Percentiles rank a stretch among this genome's conserved stretches.
phyloP scores from a whole-genome alignment of 768 basidiomycete genomes.

The Zangia roseola region DNA sequence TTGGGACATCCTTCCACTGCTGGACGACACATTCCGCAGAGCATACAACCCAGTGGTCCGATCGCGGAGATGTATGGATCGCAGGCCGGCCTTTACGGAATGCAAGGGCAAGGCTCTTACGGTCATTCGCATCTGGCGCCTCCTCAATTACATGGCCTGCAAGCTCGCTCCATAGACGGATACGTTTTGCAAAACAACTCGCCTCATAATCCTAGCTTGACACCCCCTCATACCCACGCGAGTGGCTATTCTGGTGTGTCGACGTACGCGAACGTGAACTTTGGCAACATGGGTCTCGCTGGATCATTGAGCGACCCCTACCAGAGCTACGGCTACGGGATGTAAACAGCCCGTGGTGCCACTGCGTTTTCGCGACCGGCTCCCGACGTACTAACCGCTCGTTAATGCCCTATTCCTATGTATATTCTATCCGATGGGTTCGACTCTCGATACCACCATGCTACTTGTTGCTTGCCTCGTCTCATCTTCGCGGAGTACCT shows the following conservation, averaged over 20 bases:
- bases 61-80: slow-evolving; percentile 66
- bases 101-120: slow-evolving; percentile 56
- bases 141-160: slow-evolving; percentile 57
- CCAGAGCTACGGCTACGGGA: slow-evolving; percentile 77
- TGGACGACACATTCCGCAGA: slow-evolving; percentile 57
- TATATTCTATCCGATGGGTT: slow-evolving; percentile 38
- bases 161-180: slow-evolving; percentile 73
- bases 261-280: slow-evolving; percentile 52
- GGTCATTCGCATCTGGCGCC: slow-evolving; percentile 52
- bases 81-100: slow-evolving; percentile 60
- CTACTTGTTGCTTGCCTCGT: slow-evolving; percentile 37
- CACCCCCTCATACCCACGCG: slow-evolving; percentile 54
- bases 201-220: slow-evolving; percentile 60
- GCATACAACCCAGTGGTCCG: slow-evolving; percentile 49
- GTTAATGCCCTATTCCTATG: slow-evolving; percentile 37
- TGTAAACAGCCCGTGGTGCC: slow-evolving; percentile 46
- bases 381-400: slow-evolving; percentile 20
- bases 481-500: slow-evolving; percentile 36
- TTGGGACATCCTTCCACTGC: slow-evolving; percentile 38
- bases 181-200: slow-evolving; percentile 78
- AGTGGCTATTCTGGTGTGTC: slow-evolving; percentile 59
- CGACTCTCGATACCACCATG: slow-evolving; percentile 34
- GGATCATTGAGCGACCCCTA: slow-evolving; percentile 71
- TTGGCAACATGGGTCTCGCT: slow-evolving; percentile 45
- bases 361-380: slow-evolving; percentile 28